These are phyloP conservation scores for Hyphopichia khmerensis DNA, from an alignment of 1,139 yeast genomes.

Conservation along the genomic window DNA sequence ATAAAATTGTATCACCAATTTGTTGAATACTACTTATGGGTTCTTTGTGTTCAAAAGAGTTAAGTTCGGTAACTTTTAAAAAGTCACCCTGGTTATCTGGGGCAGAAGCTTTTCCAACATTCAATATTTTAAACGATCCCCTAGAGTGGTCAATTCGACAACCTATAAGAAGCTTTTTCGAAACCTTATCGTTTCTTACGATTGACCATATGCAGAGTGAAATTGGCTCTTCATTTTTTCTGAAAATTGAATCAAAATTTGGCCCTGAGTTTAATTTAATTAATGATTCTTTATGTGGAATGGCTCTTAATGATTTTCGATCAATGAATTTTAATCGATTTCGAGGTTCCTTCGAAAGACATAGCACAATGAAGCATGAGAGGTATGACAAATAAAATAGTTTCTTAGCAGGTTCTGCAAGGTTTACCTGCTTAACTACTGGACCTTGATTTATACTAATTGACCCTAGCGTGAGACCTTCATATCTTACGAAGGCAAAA, in stretches of 20 bases:
- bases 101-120: constrained; percentile 25
- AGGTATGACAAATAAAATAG: constrained; percentile 31
- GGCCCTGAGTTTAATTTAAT: constrained; percentile 11
- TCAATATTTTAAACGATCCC: constrained; percentile 46
- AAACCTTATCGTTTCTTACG: constrained; percentile 27
- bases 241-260: constrained; percentile 23
- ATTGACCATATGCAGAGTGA: constrained; percentile 37
- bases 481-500: constrained; percentile 46
- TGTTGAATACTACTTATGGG: constrained; percentile 43
- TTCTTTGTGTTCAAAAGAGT: constrained; percentile 31
- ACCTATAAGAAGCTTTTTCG: constrained; percentile 44
- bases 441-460: constrained; percentile 27
- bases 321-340: constrained; percentile 35
- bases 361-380: constrained; percentile 38
- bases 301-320: constrained; percentile 23
- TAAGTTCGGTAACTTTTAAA: constrained; percentile 32
- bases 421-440: constrained; percentile 29
- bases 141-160: constrained; percentile 19
- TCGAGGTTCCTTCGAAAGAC: constrained; percentile 26
- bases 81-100: constrained; percentile 13
- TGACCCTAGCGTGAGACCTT: constrained; percentile 44
- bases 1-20: constrained; percentile 31
- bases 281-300: constrained; percentile 20
- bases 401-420: constrained; percentile 40
- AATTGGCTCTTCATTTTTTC: constrained; percentile 33